A percentile compares a stretch with the other conserved stretches of the same genome.
phyloP scores from a whole-genome alignment of 192 early-diverging fungal genomes.

The Coemansia sp. region DNA sequence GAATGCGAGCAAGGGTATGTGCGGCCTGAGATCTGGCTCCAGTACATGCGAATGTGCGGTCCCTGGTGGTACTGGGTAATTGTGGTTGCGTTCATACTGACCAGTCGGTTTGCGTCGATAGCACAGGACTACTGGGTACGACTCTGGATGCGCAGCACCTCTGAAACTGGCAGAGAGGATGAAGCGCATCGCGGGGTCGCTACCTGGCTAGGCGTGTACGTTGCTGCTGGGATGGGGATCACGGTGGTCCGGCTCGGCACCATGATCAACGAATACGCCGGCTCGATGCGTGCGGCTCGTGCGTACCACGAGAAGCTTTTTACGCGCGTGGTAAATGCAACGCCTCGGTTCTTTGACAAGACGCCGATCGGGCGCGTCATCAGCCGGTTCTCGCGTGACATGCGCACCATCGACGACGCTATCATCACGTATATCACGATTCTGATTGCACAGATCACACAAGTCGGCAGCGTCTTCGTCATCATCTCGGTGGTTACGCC shows the following conservation, averaged over 20 bases:
- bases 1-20: slow-evolving; percentile 82
- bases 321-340: slow-evolving; percentile 64
- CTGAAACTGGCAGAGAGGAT: not conserved
- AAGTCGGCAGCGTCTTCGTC: slow-evolving; percentile 60
- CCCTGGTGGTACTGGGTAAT: slow-evolving; percentile 61
- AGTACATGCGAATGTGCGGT: slow-evolving; percentile 74
- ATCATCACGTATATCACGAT: slow-evolving; percentile 56
- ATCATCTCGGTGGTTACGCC: slow-evolving; percentile 70
- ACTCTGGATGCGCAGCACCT: slow-evolving; percentile 54
- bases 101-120: slow-evolving; percentile 54
- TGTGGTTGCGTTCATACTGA: slow-evolving; percentile 18
- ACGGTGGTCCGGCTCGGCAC: slow-evolving; percentile 44
- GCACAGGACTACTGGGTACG: slow-evolving; percentile 68
- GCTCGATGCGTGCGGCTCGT: slow-evolving; percentile 58
- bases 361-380: slow-evolving; percentile 87
- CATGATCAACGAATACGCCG: slow-evolving; percentile 23
- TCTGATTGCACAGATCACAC: slow-evolving; percentile 58
- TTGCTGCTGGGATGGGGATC: slow-evolving; percentile 57
- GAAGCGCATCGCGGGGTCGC: slow-evolving; percentile 7
- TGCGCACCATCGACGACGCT: slow-evolving; percentile 77
- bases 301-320: slow-evolving; percentile 62
- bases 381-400: slow-evolving; percentile 88
- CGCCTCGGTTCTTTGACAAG: slow-evolving; percentile 86
- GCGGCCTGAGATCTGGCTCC: slow-evolving; percentile 68
- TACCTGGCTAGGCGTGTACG: slow-evolving; percentile 66